A percentile compares a stretch with the other conserved stretches of the same genome.
These are phyloP conservation scores for Polytrichum commune DNA, from an alignment of 225 moss, liverwort and hornwort species.

Conservation along the genomic window DNA sequence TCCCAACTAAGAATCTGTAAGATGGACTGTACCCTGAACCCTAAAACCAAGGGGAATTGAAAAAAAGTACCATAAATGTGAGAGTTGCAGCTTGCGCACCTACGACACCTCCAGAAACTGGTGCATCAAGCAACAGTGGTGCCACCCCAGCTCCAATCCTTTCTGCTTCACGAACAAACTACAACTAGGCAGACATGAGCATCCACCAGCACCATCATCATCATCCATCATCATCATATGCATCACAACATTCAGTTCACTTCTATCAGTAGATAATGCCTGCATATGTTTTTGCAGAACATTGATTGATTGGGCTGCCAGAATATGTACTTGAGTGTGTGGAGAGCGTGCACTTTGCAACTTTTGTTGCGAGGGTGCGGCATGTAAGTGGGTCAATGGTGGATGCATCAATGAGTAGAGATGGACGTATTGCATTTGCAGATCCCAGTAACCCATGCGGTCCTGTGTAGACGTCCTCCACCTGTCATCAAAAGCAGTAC, in stretches of 20 bases:
- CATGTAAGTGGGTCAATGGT: constrained; percentile 85
- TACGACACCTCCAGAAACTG: constrained; percentile 92
- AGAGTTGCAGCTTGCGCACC: constrained; percentile 89
- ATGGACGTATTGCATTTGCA: constrained; percentile 54
- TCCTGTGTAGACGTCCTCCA: constrained; percentile 83
- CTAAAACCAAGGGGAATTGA: no score
- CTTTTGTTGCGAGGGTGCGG: constrained; percentile 66
- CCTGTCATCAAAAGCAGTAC: constrained; percentile 32
- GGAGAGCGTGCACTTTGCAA: constrained; percentile 41
- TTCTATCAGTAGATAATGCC: no score
- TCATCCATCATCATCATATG: no score
- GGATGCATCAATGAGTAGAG: constrained; percentile 88
- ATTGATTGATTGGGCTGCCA: no score
- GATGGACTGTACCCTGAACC: no score
- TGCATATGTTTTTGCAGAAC: no score
- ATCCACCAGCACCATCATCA: constrained; percentile 11
- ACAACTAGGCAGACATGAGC: constrained; percentile 46
- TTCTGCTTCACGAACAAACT: constrained; percentile 62
- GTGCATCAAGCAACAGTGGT: constrained; percentile 80
- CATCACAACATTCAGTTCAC: no score
- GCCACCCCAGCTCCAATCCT: constrained; percentile 36
- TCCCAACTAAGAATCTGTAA: no score
- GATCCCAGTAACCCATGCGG: constrained; percentile 56
- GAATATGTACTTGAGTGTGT: constrained; percentile 51
- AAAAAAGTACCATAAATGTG: constrained; percentile 75